phyloP scores from a whole-genome alignment of 2,329 filamentous ascomycete species.

The Verticillium dahliae region DNA sequence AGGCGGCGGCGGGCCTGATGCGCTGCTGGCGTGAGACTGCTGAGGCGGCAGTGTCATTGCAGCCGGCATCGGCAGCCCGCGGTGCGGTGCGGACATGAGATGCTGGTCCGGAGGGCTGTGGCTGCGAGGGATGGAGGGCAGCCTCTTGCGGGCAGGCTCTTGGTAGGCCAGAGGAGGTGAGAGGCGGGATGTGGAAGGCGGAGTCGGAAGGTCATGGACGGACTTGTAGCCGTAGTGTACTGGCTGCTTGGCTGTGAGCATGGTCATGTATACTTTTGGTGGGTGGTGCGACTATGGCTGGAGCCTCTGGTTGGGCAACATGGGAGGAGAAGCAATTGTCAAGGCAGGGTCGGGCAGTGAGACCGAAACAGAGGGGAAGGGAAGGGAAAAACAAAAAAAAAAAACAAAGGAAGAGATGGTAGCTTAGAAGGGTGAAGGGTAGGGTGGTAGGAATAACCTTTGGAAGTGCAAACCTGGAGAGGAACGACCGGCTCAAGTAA shows the following conservation, averaged over 20 bases:
- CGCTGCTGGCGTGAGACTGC: slow-evolving; percentile 20
- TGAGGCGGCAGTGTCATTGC: slow-evolving; percentile 55
- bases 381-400: slow-evolving; percentile 11
- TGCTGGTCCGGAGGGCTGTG: slow-evolving; percentile 42
- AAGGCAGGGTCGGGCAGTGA: not conserved
- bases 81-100: slow-evolving; percentile 61
- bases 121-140: slow-evolving; percentile 31
- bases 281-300: slow-evolving; percentile 1
- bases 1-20: slow-evolving; percentile 9
- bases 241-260: slow-evolving; percentile 58
- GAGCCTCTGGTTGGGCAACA: not conserved
- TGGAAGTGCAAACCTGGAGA: slow-evolving; percentile 28
- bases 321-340: not conserved
- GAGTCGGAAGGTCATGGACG: slow-evolving; percentile 56
- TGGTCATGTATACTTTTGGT: slow-evolving; percentile 32
- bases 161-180: slow-evolving; percentile 47
- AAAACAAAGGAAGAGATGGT: slow-evolving; percentile 8
- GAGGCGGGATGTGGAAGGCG: slow-evolving; percentile 46
- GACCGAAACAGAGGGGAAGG: not conserved
- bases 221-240: slow-evolving; percentile 52
- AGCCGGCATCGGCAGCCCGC: slow-evolving; percentile 62
- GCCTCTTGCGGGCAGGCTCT: slow-evolving; percentile 36
- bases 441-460: slow-evolving; percentile 27
- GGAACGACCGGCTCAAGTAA: slow-evolving; percentile 24
- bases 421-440: slow-evolving; percentile 6